A percentile compares a stretch with the other conserved stretches of the same genome.
These are phyloP conservation scores for Evernia prunastri DNA, from an alignment of 495 filamentous ascomycete species.

Conservation along the genomic window DNA sequence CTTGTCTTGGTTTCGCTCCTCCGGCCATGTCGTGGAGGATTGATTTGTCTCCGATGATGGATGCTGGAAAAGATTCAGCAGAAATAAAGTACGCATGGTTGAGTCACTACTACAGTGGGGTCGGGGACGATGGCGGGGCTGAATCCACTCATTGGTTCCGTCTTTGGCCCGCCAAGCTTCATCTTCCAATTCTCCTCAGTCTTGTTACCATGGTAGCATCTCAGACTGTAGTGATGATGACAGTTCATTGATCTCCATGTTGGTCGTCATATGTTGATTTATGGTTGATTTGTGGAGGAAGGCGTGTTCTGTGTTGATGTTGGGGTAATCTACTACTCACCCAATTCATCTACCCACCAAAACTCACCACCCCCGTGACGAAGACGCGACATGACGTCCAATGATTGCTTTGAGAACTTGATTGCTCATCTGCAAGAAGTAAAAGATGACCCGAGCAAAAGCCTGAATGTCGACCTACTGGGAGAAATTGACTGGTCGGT, in stretches of 20 bases:
- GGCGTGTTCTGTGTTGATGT: not conserved
- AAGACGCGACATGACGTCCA: slow-evolving; percentile 13
- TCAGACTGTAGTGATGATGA: not conserved
- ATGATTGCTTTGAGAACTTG: too few relatives aligned
- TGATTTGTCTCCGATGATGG: not conserved
- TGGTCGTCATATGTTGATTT: not conserved
- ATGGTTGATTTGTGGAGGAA: not conserved
- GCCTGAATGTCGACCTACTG: slow-evolving; percentile 20
- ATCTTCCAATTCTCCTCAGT: too few relatives aligned
- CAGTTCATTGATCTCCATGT: not conserved
- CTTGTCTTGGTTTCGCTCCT: slow-evolving; percentile 3
- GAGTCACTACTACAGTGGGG: not conserved
- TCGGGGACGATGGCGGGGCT: slow-evolving; percentile 6
- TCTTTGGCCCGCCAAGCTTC: too few relatives aligned
- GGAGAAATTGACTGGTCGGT: slow-evolving; percentile 18
- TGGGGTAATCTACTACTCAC: too few relatives aligned
- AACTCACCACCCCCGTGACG: slow-evolving; percentile 4
- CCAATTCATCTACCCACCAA: not conserved
- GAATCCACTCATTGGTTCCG: slow-evolving; percentile 1
- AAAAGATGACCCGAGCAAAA: slow-evolving; percentile 10
- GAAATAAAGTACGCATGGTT: not conserved
- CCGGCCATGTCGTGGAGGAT: slow-evolving; percentile 3
- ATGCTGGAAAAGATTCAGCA: not conserved
- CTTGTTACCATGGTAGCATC: too few relatives aligned
- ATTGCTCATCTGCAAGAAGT: slow-evolving; percentile 18